Evolutionary conservation across 768 basidiomycete species (phyloP), one percentile per base, ranked within the genome.

Genomic region (Lactarius trivialis): DNA sequence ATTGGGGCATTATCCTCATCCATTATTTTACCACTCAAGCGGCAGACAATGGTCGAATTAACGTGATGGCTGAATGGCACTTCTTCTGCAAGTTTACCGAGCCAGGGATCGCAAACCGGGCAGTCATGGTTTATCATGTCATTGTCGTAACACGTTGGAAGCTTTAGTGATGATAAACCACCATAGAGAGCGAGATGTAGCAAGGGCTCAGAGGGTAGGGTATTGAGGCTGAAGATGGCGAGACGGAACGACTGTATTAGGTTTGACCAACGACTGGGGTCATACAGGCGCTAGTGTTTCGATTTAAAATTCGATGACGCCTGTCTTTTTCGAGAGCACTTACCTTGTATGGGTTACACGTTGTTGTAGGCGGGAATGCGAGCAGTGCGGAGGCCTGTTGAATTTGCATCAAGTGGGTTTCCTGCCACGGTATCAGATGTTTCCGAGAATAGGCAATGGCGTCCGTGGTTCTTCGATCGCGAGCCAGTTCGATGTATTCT

Each of bases 11-110:
- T 95, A 71, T 93, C 86, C 66, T 86, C 94, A 69, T 97, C 90
- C 88, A 98, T 96, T 60, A 98, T 94, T 72, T 87, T 86, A 28
- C 96, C 94, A 65, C 83, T 93, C 69, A 98, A 81, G 56, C 85
- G 76, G 71, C 97, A 98, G 17, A 98, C 95, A 58, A 99, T 91
- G 0, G 92, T 96, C 24, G 93, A 96, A 70, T 96, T 98, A 43
- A 88, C 85, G 71, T 98, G 94, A 75, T 98, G 95, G 67, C 90
- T 91, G 71, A 83, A 86, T 1, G 97, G 95, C 0, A 98, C 93
- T 66, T 93, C 91, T 60, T 81, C 78, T 14, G 90, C 92, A 8
- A 99, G 82, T 62, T 81, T 78, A 24, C 87, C 86, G 9, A 95
- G 77, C 26, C 85, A 84, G 2, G 82, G 74, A 41, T 92, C 90